phyloP scores from a whole-genome alignment of 2,329 filamentous ascomycete genomes.

The Venturia aucupariae region DNA sequence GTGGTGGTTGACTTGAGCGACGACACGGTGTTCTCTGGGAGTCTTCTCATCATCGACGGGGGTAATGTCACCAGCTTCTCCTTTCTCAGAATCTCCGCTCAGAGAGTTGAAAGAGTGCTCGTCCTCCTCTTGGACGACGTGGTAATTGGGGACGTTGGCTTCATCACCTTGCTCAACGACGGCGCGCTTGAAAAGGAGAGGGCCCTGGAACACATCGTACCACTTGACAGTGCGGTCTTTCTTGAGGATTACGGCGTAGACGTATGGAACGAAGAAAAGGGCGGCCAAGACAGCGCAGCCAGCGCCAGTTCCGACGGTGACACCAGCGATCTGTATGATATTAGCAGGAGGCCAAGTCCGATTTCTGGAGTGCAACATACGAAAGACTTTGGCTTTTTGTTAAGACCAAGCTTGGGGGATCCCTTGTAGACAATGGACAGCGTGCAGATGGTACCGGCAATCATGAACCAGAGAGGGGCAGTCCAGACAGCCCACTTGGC shows the following conservation, averaged over 20 bases:
- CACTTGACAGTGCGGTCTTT: constrained; percentile 52
- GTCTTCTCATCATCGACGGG: background rate
- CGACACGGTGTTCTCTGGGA: background rate
- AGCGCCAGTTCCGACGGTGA: constrained; percentile 21
- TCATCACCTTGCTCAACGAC: constrained; percentile 21
- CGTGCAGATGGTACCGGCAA: constrained; percentile 58
- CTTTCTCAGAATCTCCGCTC: background rate
- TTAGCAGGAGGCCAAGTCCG: background rate
- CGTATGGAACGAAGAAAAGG: constrained; percentile 49
- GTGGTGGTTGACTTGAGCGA: constrained; percentile 28
- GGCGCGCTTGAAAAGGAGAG: constrained; percentile 33
- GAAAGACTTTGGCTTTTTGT: constrained; percentile 19
- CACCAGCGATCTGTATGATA: constrained; percentile 23
- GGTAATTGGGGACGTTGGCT: constrained; percentile 20
- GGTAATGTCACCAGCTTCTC: background rate
- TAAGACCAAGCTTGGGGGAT: constrained; percentile 39
- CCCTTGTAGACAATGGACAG: constrained; percentile 43
- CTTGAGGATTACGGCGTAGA: constrained; percentile 49
- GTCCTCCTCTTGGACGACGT: constrained; percentile 28
- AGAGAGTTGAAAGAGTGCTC: constrained; percentile 21
- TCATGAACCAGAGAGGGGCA: constrained; percentile 69
- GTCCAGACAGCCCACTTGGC: constrained; percentile 64
- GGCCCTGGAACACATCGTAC: constrained; percentile 46
- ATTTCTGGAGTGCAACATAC: background rate
- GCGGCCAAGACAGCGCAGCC: constrained; percentile 18